A percentile compares a stretch with the other conserved stretches of the same genome.
Evolutionary conservation across 208 protist genomes (phyloP).

Genomic region (Angomonas ambiguus): DNA sequence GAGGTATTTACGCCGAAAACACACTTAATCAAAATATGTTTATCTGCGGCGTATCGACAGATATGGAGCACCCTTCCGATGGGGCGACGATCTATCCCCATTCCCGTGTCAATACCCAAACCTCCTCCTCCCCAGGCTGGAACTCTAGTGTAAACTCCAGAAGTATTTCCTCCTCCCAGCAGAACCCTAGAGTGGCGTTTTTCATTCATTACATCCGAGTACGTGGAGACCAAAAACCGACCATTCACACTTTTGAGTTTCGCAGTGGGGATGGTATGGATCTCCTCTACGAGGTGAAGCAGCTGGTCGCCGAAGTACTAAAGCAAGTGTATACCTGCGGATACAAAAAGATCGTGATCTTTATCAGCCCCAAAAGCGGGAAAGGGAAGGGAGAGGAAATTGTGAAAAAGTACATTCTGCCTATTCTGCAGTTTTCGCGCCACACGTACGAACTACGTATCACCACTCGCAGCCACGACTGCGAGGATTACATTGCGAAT

Average conservation of each 20-base stretch:
- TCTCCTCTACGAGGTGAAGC: slow-evolving; percentile 14
- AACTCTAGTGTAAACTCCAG: background rate
- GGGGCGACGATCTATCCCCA: slow-evolving; percentile 23
- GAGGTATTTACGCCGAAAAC: slow-evolving; percentile 19
- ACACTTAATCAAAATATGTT: background rate
- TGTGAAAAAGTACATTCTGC: slow-evolving; percentile 45
- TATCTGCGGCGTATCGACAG: slow-evolving; percentile 15
- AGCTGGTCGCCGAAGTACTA: slow-evolving; percentile 30
- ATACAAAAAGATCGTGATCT: slow-evolving; percentile 54
- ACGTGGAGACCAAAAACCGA: slow-evolving; percentile 15
- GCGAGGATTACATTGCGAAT: slow-evolving; percentile 80
- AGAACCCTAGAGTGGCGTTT: slow-evolving; percentile 20
- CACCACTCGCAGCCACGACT: slow-evolving; percentile 64
- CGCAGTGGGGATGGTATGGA: slow-evolving; percentile 16
- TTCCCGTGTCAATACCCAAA: slow-evolving; percentile 32
- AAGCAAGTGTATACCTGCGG: slow-evolving; percentile 46
- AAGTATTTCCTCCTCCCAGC: background rate
- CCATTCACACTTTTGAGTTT: slow-evolving; percentile 60
- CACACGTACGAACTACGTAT: slow-evolving; percentile 50
- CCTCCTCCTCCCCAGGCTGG: slow-evolving; percentile 9
- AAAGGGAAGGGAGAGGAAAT: slow-evolving; percentile 55
- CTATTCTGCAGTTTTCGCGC: slow-evolving; percentile 65
- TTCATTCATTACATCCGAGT: slow-evolving; percentile 52
- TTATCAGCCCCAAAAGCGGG: slow-evolving; percentile 76
- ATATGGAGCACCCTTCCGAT: slow-evolving; percentile 6